Percentiles rank a stretch among this genome's conserved stretches.
These are phyloP conservation scores for Arbutus unedo DNA, from an alignment of 148 eudicot species.

Conservation along the genomic window DNA sequence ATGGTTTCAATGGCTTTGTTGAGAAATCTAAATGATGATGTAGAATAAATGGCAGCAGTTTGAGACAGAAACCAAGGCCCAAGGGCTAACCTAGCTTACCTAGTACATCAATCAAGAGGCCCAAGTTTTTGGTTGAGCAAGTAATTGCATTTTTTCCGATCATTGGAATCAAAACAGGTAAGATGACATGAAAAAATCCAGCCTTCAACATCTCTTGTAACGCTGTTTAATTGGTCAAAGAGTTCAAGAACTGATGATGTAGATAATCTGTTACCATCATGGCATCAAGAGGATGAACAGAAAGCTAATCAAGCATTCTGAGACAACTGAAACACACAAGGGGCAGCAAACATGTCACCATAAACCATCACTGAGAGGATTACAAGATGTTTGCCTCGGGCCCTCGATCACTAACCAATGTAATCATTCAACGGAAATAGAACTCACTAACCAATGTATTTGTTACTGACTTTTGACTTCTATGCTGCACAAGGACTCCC, in stretches of 20 bases:
- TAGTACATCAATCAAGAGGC: neutral
- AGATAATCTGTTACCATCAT: neutral
- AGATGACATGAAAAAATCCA: neutral
- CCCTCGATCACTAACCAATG: too few species aligned
- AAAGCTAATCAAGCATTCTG: too few species aligned
- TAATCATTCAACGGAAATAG: too few species aligned
- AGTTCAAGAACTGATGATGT: neutral
- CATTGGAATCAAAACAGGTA: neutral
- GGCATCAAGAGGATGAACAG: too few species aligned
- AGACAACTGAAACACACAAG: neutral
- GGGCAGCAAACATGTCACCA: neutral
- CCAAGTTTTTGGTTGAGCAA: neutral
- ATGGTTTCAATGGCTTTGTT: neutral
- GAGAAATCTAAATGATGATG: neutral
- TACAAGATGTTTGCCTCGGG: too few species aligned
- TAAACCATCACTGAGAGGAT: neutral
- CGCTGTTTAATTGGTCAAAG: neutral
- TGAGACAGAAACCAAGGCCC: neutral
- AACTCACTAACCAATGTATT: too few species aligned
- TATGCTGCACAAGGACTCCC: too few species aligned
- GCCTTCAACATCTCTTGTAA: neutral
- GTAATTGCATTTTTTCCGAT: neutral
- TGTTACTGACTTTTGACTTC: too few species aligned
- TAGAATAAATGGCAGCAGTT: neutral
- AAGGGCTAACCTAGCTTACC: neutral